phyloP scores from a whole-genome alignment of 169 alveolate species.

The Cryptosporidium tyzzeri region DNA sequence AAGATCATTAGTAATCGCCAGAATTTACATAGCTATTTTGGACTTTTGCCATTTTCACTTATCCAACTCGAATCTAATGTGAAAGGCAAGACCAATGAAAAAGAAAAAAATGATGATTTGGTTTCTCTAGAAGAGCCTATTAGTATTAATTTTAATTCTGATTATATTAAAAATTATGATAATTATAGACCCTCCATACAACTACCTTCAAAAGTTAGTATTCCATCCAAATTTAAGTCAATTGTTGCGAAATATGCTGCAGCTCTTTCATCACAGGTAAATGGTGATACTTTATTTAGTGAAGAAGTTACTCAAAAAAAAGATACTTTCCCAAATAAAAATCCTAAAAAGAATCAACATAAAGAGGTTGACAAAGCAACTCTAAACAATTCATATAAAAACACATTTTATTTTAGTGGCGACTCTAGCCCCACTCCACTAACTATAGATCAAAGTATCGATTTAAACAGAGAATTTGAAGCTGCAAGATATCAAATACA shows the following conservation, averaged over 20 bases:
- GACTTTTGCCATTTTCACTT: neutral
- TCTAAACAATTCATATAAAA: neutral
- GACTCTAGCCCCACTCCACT: neutral
- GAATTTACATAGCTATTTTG: neutral
- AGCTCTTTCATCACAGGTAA: constrained; percentile 47
- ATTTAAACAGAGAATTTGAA: constrained; percentile 55
- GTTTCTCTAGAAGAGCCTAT: constrained; percentile 61
- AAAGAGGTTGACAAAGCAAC: constrained; percentile 13
- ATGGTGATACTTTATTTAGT: constrained; percentile 7
- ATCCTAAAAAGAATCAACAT: neutral
- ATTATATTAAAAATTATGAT: neutral
- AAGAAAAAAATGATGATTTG: constrained; percentile 9
- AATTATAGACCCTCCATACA: constrained; percentile 10
- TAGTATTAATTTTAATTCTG: constrained; percentile 22
- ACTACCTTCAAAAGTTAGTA: constrained; percentile 34
- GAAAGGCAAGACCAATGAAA: neutral
- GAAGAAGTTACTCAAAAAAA: constrained; percentile 29
- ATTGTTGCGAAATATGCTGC: constrained; percentile 59
- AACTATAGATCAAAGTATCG: constrained; percentile 31
- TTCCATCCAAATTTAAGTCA: constrained; percentile 56
- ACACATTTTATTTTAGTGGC: constrained; percentile 38
- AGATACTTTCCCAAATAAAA: neutral
- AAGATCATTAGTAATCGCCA: neutral
- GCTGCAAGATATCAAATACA: constrained; percentile 75
- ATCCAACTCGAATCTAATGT: neutral